Evolutionary conservation across 805 yeast genomes (phyloP).

Genomic region (Yarrowia sp.): DNA sequence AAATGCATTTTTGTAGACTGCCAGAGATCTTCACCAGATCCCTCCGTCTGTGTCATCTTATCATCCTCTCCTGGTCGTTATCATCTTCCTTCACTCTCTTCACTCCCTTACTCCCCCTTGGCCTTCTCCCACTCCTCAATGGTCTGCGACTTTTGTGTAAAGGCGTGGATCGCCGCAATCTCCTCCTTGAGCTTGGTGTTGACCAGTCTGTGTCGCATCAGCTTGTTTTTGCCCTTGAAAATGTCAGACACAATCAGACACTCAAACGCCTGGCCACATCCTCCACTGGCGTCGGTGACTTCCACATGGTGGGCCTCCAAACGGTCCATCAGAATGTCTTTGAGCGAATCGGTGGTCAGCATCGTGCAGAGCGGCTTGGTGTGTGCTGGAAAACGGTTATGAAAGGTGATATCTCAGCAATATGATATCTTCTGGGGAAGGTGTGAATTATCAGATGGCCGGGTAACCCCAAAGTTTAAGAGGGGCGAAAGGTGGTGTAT

Average conservation of each 20-base stretch:
- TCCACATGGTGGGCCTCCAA: conserved; percentile 37
- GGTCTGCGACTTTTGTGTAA: conserved; percentile 63
- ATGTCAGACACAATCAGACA: conserved; percentile 78
- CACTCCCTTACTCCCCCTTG: not conserved
- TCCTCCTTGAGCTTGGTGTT: conserved; percentile 82
- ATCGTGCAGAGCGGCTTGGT: not conserved
- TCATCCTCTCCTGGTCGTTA: not conserved
- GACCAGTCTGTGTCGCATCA: conserved; percentile 86
- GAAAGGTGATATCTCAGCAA: not conserved
- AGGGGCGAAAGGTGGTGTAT: not conserved
- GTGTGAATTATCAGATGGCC: conserved; percentile 33
- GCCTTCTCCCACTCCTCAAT: conserved; percentile 37
- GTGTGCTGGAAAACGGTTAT: not conserved
- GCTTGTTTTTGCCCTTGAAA: conserved; percentile 81
- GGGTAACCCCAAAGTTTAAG: conserved; percentile 22
- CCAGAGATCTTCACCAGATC: too few species aligned
- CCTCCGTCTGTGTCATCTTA: not conserved
- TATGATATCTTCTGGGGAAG: not conserved
- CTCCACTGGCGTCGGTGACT: conserved; percentile 57
- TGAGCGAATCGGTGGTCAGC: conserved; percentile 33
- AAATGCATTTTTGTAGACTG: conserved; percentile 22
- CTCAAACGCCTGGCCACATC: conserved; percentile 98
- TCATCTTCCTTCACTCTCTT: not conserved
- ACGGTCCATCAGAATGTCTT: conserved; percentile 20
- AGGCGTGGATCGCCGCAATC: conserved; percentile 88